Conservation (phyloP, 192 early-diverging fungal genomes). For the Umbelopsis vinacea region DNA sequence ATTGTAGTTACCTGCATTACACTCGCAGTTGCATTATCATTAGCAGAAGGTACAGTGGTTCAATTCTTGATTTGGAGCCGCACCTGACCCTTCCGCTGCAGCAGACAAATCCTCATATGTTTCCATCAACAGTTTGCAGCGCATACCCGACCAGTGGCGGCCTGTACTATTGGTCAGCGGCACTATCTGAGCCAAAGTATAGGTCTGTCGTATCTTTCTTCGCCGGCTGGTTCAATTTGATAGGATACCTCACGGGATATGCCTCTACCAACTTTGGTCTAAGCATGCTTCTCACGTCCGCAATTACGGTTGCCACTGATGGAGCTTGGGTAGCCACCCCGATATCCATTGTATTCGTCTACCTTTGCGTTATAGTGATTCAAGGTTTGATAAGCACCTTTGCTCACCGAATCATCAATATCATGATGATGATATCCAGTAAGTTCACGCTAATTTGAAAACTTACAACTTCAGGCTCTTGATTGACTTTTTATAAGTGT, state of each 20-base stretch:
- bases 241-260: slow-evolving; percentile 42
- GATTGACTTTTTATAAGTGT: slow-evolving; percentile 20
- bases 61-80: not conserved
- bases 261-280: slow-evolving; percentile 45
- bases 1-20: slow-evolving; percentile 43
- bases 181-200: slow-evolving; percentile 34
- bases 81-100: not conserved
- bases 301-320: slow-evolving; percentile 3
- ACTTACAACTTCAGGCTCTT: not conserved
- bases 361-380: slow-evolving; percentile 43
- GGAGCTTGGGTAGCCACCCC: slow-evolving; percentile 17
- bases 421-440: slow-evolving; percentile 45
- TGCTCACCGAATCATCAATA: slow-evolving; percentile 36
- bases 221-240: slow-evolving; percentile 47
- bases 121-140: not conserved
- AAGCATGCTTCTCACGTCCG: slow-evolving; percentile 37
- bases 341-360: slow-evolving; percentile 41
- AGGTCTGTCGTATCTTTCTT: slow-evolving; percentile 46
- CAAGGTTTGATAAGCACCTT: slow-evolving; percentile 46
- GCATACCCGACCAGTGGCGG: slow-evolving; percentile 28
- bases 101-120: too few relatives aligned
- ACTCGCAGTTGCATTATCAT: slow-evolving; percentile 37
- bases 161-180: slow-evolving; percentile 26
- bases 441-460: slow-evolving; percentile 14
- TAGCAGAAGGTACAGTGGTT: slow-evolving; percentile 42